Base-by-base conservation (phyloP, 2,329 filamentous ascomycete genomes). In the Penicillium paneum region DNA sequence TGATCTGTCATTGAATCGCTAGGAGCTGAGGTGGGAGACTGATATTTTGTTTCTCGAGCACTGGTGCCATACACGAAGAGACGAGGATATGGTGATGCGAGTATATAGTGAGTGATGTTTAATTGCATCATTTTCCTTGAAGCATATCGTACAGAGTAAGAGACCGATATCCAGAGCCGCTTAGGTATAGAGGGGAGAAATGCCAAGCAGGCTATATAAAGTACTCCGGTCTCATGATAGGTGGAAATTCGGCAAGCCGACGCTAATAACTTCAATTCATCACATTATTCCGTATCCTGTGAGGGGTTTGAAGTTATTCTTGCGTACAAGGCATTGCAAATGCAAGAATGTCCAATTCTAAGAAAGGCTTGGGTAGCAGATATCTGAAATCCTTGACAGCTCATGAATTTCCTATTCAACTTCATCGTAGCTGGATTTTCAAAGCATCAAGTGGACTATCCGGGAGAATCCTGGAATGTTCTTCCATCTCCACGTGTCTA, bases 1-100 rank as follows among this genome's bases (percentile, higher is more conserved):
- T 34, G 69, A 70, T 54, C 54, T 71, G 40, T 39, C 24, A 11
- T 21, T 47, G 24, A 56, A 56, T 28, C 31, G 35, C 7, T 47
- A 47, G 17, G 0, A 12, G 21, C 5, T 40, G 38, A 40, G 38
- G 12, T 40, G 6, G 31, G 11, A 32, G 31, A 32, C 12, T 41
- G 29, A 11, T 28, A 12, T 8, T 48, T n/a, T 28, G n/a, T 8
- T 48, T n/a, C 7, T 31, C n/a, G 1, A 19, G 15, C n/a, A 12
- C n/a, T 8, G 12, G 21, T 32, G 17, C 17, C 13, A 17, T 5
- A 3, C 5, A 29, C 5, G 17, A 21, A 21, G 17, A 32, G 12
- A 31, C 12, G 26, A 28, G 26, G 26, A 21, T 21, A 12, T 32
- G 13, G 12, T 12, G 26, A 7, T 32, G 31, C 0, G 12, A 32